Percentiles rank a stretch among this genome's conserved stretches.
Evolutionary conservation across 2,329 filamentous ascomycete genomes (phyloP).

Genomic region (Ophiostoma novo-ulmi): DNA sequence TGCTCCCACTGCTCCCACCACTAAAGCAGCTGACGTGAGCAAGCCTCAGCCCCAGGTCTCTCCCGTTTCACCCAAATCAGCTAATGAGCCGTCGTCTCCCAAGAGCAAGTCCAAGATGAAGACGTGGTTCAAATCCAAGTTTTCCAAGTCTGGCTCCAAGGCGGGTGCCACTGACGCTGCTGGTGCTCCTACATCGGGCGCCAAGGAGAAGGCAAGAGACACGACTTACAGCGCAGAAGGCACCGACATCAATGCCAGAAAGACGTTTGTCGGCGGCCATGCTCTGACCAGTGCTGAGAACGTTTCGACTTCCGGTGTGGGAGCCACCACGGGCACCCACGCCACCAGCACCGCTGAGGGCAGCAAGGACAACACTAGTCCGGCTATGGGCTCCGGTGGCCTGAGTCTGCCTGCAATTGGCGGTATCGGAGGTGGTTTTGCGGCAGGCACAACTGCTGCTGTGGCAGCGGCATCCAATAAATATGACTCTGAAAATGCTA

Average conservation of each 20-base stretch:
- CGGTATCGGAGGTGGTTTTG: conserved; percentile 31
- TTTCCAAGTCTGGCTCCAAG: conserved; percentile 34
- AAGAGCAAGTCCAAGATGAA: conserved; percentile 35
- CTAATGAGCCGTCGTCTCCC: conserved; percentile 21
- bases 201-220: neutral
- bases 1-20: neutral
- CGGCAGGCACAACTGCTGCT: conserved; percentile 9
- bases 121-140: conserved; percentile 43
- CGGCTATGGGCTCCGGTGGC: conserved; percentile 12
- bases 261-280: conserved; percentile 42
- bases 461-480: neutral
- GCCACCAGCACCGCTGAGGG: neutral
- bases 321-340: neutral
- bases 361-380: neutral
- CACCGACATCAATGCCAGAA: neutral
- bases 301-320: conserved; percentile 16
- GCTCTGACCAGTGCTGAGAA: conserved; percentile 32
- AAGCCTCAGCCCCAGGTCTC: neutral
- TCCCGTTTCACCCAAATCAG: conserved; percentile 2
- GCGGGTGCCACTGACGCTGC: conserved; percentile 27
- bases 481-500: neutral
- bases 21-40: neutral
- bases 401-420: conserved; percentile 23
- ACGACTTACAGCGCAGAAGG: conserved; percentile 9
- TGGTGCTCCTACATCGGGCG: neutral